These are phyloP conservation scores for Solanum rostratum DNA, from an alignment of 257 asterid species.

Conservation along the genomic window DNA sequence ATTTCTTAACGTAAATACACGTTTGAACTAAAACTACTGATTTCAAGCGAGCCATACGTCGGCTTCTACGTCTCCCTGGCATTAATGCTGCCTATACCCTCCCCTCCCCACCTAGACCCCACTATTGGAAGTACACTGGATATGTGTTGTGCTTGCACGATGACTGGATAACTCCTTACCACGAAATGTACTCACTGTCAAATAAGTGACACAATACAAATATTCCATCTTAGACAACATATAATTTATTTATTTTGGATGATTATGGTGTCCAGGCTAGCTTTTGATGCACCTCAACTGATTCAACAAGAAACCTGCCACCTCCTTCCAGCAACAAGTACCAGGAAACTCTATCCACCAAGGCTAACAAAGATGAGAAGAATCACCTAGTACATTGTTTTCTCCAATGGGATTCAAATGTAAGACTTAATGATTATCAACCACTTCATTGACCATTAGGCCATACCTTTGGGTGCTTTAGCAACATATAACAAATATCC, in stretches of 20 bases:
- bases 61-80: background rate
- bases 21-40: background rate
- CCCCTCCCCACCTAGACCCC: too few species aligned
- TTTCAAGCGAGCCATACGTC: background rate
- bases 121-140: background rate
- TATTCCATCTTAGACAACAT: background rate
- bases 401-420: too few species aligned
- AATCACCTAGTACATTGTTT: too few species aligned
- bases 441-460: too few species aligned
- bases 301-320: too few species aligned
- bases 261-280: too few species aligned
- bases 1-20: background rate
- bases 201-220: background rate
- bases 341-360: too few species aligned
- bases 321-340: too few species aligned
- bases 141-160: background rate
- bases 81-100: background rate
- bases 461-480: too few species aligned
- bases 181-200: background rate
- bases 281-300: too few species aligned
- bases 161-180: background rate
- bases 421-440: too few species aligned
- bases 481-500: background rate
- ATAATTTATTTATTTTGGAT: background rate
- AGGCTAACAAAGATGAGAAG: too few species aligned